Evolutionary conservation across 2,329 filamentous ascomycete species (phyloP).

Genomic region (Tolypocladium album): DNA sequence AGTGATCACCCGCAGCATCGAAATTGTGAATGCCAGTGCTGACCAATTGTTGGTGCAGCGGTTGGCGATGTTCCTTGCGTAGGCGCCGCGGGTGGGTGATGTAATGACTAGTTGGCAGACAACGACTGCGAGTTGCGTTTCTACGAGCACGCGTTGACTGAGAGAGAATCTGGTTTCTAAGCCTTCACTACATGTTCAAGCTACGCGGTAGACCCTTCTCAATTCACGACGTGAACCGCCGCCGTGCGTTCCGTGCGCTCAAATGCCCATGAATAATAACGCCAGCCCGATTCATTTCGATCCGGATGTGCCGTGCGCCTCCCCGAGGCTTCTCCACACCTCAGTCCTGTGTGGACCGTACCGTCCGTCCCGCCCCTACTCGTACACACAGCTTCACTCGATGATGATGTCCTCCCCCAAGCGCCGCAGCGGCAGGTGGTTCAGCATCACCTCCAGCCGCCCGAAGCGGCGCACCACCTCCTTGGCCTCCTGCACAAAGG

Average conservation of each 20-base stretch:
- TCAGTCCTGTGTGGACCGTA: neutral
- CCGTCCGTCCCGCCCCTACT: neutral
- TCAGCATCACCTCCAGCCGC: slow-evolving; percentile 19
- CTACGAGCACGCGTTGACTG: too few relatives aligned
- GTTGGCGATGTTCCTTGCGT: neutral
- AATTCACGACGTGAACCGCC: neutral
- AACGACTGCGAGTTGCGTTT: too few relatives aligned
- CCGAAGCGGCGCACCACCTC: slow-evolving; percentile 19
- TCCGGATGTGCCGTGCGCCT: neutral
- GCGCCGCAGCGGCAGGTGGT: slow-evolving; percentile 18
- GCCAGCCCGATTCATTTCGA: neutral
- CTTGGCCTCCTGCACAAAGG: slow-evolving; percentile 19
- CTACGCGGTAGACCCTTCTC: too few relatives aligned
- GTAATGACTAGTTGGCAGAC: neutral
- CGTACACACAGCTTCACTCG: too few relatives aligned
- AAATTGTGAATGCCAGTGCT: neutral
- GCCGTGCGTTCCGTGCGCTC: neutral
- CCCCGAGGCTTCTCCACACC: neutral
- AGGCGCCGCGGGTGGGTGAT: neutral
- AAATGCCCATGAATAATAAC: neutral
- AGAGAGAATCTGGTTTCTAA: too few relatives aligned
- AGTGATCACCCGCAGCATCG: neutral
- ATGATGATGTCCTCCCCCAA: slow-evolving; percentile 21
- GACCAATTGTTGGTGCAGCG: neutral
- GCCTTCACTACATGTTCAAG: too few relatives aligned